Conservation (phyloP, 2,329 filamentous ascomycete genomes). For the Sclerotinia trifoliorum region DNA sequence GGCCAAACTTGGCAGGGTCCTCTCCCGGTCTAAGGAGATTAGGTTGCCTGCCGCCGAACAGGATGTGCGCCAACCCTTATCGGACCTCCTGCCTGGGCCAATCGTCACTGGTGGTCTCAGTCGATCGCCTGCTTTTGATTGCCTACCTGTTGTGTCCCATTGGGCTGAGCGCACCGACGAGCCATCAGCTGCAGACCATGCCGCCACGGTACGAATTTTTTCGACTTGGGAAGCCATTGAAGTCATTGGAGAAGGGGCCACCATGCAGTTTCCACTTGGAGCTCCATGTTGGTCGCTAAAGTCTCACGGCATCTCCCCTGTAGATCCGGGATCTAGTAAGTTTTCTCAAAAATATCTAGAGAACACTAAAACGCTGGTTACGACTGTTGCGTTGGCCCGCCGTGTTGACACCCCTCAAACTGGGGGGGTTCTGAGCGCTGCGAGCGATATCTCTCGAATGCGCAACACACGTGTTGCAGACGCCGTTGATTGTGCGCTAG, state of each 20-base stretch:
- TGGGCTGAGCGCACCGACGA: slow-evolving; percentile 10
- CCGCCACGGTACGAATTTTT: neutral
- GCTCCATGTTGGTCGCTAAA: slow-evolving; percentile 1
- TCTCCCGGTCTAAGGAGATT: neutral
- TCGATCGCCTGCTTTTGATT: slow-evolving; percentile 16
- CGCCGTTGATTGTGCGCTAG: slow-evolving; percentile 9
- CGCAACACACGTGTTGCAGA: slow-evolving; percentile 14
- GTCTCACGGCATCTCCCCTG: neutral
- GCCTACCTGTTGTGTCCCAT: slow-evolving; percentile 10
- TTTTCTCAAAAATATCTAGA: neutral
- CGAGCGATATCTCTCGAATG: neutral
- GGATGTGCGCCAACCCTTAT: neutral
- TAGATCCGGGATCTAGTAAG: neutral
- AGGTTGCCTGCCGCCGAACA: neutral
- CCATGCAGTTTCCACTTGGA: slow-evolving; percentile 5
- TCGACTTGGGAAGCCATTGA: neutral
- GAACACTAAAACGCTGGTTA: neutral
- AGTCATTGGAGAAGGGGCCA: slow-evolving; percentile 6
- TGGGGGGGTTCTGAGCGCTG: neutral
- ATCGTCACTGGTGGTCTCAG: neutral
- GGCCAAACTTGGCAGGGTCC: neutral
- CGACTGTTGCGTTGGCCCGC: slow-evolving; percentile 6
- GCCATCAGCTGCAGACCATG: neutral
- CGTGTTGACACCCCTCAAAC: slow-evolving; percentile 5
- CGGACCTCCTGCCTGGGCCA: neutral